Percentiles rank a stretch among this genome's conserved stretches.
Conservation (phyloP, 2,329 filamentous ascomycete species). For the Hirsutella rhossiliensis region DNA sequence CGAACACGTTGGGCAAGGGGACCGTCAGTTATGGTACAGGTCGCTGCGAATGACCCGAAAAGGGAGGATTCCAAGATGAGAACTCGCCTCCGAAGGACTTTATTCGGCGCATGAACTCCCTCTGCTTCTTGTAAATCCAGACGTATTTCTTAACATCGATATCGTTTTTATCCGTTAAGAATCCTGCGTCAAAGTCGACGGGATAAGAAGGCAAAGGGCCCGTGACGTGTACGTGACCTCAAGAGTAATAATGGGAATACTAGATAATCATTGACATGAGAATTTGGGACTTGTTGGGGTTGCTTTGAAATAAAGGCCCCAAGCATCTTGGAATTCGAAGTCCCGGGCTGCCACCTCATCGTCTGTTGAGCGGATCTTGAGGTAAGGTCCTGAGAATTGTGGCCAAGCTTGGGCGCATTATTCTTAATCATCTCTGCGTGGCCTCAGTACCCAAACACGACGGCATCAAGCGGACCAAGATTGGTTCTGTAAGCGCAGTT, state of each 20-base stretch:
- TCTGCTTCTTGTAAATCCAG: not conserved
- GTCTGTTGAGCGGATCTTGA: not conserved
- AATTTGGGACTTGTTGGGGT: not conserved
- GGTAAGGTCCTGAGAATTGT: not conserved
- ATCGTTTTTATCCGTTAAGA: not conserved
- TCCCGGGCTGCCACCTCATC: not conserved
- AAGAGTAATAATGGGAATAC: not conserved
- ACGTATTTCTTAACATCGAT: not conserved
- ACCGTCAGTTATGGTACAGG: not conserved
- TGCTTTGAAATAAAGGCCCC: not conserved
- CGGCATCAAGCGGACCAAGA: not conserved
- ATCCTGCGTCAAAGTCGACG: not conserved
- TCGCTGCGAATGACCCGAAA: not conserved
- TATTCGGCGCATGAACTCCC: not conserved
- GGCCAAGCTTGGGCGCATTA: not conserved
- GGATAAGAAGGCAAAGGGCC: not conserved
- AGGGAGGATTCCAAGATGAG: not conserved
- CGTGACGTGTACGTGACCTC: not conserved
- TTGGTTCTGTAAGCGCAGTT: not conserved
- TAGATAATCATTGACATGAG: not conserved
- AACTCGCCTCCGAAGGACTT: not conserved
- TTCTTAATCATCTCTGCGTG: not conserved
- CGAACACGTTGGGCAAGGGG: not conserved
- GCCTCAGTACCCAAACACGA: not conserved
- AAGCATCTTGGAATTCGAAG: not conserved